A percentile compares a stretch with the other conserved stretches of the same genome.
Conservation (phyloP, 306 rosid species). For the Rosa persica region DNA sequence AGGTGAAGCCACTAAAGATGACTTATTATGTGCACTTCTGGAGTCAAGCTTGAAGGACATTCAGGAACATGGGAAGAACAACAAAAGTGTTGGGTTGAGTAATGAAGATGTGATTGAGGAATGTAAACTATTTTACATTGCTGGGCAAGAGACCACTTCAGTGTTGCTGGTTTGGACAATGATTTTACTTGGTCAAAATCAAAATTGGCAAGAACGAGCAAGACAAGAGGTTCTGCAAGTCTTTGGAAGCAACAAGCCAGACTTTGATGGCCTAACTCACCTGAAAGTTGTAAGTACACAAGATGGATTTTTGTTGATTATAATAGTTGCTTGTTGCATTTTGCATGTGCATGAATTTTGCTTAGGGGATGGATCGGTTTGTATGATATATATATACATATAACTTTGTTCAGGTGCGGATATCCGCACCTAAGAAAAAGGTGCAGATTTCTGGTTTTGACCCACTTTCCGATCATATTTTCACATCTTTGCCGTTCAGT, state of each 20-base stretch:
- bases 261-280: slow-evolving; percentile 33
- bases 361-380: background rate
- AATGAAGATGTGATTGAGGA: slow-evolving; percentile 42
- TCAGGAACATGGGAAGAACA: slow-evolving; percentile 25
- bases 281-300: slow-evolving; percentile 40
- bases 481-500: too few relatives aligned
- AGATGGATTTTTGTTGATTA: background rate
- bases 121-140: slow-evolving; percentile 47
- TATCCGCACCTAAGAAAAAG: too few relatives aligned
- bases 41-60: slow-evolving; percentile 39
- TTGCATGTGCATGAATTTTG: background rate
- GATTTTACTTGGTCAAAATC: slow-evolving; percentile 32
- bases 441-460: too few relatives aligned
- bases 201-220: slow-evolving; percentile 54
- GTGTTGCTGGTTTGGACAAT: slow-evolving; percentile 45
- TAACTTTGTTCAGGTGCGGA: too few relatives aligned
- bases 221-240: slow-evolving; percentile 43
- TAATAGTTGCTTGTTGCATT: background rate
- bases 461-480: too few relatives aligned
- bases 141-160: slow-evolving; percentile 56
- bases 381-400: background rate
- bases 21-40: slow-evolving; percentile 40
- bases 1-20: slow-evolving; percentile 14
- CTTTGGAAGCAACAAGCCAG: slow-evolving; percentile 35
- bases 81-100: slow-evolving; percentile 40